Evolutionary conservation across 208 protist species (phyloP).

Genomic region (Endotrypanum monterogeii): DNA sequence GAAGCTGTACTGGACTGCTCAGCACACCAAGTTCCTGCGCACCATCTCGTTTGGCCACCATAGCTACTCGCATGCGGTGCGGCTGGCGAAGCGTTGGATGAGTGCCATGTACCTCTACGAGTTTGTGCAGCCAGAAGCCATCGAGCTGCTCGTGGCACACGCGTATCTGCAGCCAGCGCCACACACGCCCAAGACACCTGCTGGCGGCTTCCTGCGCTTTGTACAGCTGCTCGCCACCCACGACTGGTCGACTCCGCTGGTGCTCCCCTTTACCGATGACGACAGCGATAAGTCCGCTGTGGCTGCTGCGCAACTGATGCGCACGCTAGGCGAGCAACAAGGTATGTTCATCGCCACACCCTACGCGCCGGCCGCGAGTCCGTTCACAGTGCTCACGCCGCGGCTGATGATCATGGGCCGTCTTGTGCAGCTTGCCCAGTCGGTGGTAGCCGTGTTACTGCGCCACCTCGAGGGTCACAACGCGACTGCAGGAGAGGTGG

Average conservation of each 20-base stretch:
- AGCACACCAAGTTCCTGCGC: constrained; percentile 82
- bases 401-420: constrained; percentile 83
- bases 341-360: constrained; percentile 85
- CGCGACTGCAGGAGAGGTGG: constrained; percentile 36
- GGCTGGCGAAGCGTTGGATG: constrained; percentile 82
- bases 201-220: constrained; percentile 78
- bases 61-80: constrained; percentile 71
- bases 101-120: constrained; percentile 79
- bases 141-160: constrained; percentile 84
- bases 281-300: constrained; percentile 34
- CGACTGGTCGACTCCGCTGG: constrained; percentile 75
- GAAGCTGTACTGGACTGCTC: constrained; percentile 86
- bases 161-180: constrained; percentile 54
- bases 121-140: constrained; percentile 79
- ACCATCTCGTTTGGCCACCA: constrained; percentile 76
- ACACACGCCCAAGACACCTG: constrained; percentile 60
- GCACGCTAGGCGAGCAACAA: constrained; percentile 60
- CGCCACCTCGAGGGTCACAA: constrained; percentile 38
- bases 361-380: constrained; percentile 73
- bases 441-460: constrained; percentile 47
- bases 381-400: constrained; percentile 82
- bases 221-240: constrained; percentile 76
- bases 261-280: constrained; percentile 73
- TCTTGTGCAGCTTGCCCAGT: constrained; percentile 77
- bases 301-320: constrained; percentile 53